These are phyloP conservation scores for Lactarius pseudohatsudake DNA, from an alignment of 768 basidiomycete species.

Conservation along the genomic window DNA sequence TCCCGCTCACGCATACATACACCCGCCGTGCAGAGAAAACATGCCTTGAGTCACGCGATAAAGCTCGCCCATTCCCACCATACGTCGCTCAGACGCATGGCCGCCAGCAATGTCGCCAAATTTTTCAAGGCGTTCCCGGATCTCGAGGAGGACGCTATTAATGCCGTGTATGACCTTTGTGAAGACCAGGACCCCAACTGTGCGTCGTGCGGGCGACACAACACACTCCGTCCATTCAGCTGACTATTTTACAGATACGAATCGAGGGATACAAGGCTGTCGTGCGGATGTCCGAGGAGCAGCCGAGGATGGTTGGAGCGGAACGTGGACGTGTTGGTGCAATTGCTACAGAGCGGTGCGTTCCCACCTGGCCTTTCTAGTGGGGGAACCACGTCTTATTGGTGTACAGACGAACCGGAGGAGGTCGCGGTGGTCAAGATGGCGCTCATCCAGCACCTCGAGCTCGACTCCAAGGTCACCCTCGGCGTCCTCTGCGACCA, in stretches of 20 bases:
- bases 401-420: slow-evolving; percentile 51
- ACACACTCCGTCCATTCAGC: not conserved
- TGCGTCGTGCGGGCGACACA: not conserved
- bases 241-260: slow-evolving; percentile 50
- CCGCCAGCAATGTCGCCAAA: too few species aligned
- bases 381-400: too few species aligned
- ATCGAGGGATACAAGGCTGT: slow-evolving; percentile 66
- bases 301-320: slow-evolving; percentile 62
- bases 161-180: too few species aligned
- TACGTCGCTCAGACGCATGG: too few species aligned
- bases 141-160: too few species aligned
- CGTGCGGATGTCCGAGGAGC: slow-evolving; percentile 47
- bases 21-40: too few species aligned
- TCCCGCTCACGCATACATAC: too few species aligned
- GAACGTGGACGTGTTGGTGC: slow-evolving; percentile 75
- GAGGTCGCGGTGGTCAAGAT: slow-evolving; percentile 62
- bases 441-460: slow-evolving; percentile 60
- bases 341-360: slow-evolving; percentile 72
- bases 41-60: too few species aligned
- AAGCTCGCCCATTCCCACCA: too few species aligned
- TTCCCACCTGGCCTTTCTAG: not conserved
- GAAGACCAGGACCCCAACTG: too few species aligned
- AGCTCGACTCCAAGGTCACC: slow-evolving; percentile 60
- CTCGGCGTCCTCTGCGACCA: slow-evolving; percentile 71
- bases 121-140: too few species aligned